phyloP scores from a whole-genome alignment of 1,139 yeast species.

The Candida sp. region DNA sequence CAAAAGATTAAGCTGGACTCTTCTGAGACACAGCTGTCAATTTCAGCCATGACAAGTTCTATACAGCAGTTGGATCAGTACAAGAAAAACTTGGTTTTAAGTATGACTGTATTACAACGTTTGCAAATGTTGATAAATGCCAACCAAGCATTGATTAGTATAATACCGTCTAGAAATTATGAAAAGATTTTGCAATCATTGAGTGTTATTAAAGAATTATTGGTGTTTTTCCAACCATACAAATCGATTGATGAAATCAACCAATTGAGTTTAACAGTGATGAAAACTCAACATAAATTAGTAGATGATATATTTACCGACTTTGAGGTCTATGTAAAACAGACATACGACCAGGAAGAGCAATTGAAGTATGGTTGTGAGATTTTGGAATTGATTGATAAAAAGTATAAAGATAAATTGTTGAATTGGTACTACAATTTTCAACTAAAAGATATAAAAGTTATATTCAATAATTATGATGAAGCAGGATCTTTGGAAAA shows the following conservation, averaged over 20 bases:
- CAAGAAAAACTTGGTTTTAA: slow-evolving; percentile 75
- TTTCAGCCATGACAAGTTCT: slow-evolving; percentile 68
- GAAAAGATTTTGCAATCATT: slow-evolving; percentile 64
- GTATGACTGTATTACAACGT: slow-evolving; percentile 84
- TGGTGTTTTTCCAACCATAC: slow-evolving; percentile 75
- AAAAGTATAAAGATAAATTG: slow-evolving; percentile 57
- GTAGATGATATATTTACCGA: slow-evolving; percentile 74
- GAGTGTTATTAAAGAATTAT: slow-evolving; percentile 75
- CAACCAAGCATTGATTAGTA: slow-evolving; percentile 56
- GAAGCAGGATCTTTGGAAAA: slow-evolving; percentile 96
- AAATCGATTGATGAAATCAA: slow-evolving; percentile 85
- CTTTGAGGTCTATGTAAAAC: slow-evolving; percentile 49
- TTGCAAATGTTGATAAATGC: slow-evolving; percentile 85
- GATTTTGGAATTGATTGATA: slow-evolving; percentile 66
- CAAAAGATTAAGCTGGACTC: slow-evolving; percentile 25
- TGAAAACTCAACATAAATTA: slow-evolving; percentile 60
- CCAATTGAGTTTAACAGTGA: slow-evolving; percentile 58
- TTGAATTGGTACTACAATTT: slow-evolving; percentile 72
- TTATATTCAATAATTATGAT: slow-evolving; percentile 72
- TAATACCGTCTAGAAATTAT: slow-evolving; percentile 49
- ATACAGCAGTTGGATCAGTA: slow-evolving; percentile 78
- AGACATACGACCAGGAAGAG: slow-evolving; percentile 10
- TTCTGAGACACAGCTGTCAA: slow-evolving; percentile 53
- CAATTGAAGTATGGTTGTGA: slow-evolving; percentile 62
- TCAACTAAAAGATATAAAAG: slow-evolving; percentile 69